Conservation (phyloP, 2,329 filamentous ascomycete species). For the Botrytis cinerea region DNA sequence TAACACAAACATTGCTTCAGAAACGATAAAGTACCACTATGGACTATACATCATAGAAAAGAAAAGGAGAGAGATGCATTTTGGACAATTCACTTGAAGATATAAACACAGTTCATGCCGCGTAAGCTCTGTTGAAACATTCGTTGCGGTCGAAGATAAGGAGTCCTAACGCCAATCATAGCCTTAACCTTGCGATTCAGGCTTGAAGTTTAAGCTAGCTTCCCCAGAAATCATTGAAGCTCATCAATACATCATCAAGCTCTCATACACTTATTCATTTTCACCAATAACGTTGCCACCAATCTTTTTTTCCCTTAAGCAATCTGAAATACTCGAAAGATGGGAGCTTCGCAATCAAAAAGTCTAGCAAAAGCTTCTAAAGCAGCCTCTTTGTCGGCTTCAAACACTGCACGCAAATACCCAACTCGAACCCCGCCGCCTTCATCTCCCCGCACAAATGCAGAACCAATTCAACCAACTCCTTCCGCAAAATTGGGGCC, state of each 20-base stretch:
- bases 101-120: not conserved
- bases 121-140: conserved; percentile 9
- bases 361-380: conserved; percentile 30
- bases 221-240: conserved; percentile 10
- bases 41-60: not conserved
- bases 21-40: not conserved
- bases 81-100: not conserved
- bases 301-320: not conserved
- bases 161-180: not conserved
- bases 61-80: not conserved
- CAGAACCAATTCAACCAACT: conserved; percentile 16
- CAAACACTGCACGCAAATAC: conserved; percentile 38
- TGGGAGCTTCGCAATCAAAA: conserved; percentile 39
- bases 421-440: conserved; percentile 35
- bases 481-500: conserved; percentile 24
- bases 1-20: not conserved
- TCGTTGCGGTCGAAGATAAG: conserved; percentile 4
- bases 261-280: not conserved
- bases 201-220: not conserved
- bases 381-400: conserved; percentile 26
- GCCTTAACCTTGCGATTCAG: not conserved
- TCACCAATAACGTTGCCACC: not conserved
- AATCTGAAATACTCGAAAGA: conserved; percentile 18
- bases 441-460: conserved; percentile 25
- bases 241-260: not conserved